Conservation (phyloP, 2,329 filamentous ascomycete species). For the Ceratocystis harringtonii region DNA sequence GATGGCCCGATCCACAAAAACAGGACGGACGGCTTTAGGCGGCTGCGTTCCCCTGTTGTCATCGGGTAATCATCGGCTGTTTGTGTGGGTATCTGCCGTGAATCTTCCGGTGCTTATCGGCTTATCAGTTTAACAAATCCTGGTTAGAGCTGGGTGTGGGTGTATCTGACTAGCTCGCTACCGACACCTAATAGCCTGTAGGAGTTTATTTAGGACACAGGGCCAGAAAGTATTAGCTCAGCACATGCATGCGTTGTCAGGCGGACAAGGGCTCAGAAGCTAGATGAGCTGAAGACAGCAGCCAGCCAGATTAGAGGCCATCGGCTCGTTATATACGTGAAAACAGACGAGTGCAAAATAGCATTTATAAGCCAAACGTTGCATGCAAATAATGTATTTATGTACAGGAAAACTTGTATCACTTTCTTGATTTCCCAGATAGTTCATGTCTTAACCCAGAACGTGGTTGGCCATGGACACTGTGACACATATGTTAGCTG, state of each 20-base stretch:
- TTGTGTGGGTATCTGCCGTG: too few species aligned
- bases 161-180: too few species aligned
- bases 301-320: neutral
- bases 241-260: neutral
- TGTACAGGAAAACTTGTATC: neutral
- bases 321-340: too few species aligned
- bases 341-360: too few species aligned
- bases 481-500: conserved; percentile 19
- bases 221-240: neutral
- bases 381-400: neutral
- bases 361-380: neutral
- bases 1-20: neutral
- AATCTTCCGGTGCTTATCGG: neutral
- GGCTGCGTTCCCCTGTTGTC: neutral
- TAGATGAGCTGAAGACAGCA: too few species aligned
- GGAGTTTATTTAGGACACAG: too few species aligned
- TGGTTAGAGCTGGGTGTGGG: too few species aligned
- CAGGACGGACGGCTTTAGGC: neutral
- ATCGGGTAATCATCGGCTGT: neutral
- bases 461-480: conserved; percentile 40
- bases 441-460: conserved; percentile 23
- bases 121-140: neutral
- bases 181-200: too few species aligned
- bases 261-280: neutral
- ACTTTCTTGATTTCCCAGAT: neutral